Evolutionary conservation across 345 rosid genomes (phyloP).

Genomic region (Eucalyptus marginata): DNA sequence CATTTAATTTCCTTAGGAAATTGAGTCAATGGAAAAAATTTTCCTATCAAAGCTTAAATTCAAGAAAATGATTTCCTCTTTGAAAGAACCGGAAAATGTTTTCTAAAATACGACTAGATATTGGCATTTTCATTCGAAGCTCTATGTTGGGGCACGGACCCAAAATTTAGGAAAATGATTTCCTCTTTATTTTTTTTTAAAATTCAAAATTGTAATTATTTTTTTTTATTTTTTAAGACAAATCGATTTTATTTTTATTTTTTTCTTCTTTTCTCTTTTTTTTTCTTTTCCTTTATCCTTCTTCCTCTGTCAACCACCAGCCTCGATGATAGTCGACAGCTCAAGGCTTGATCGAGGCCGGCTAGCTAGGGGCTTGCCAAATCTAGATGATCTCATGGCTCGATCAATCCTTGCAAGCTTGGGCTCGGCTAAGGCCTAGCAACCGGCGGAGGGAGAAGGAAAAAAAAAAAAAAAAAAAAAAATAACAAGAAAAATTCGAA

Average conservation of each 20-base stretch:
- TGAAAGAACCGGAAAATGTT: no score
- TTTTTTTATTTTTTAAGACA: no score
- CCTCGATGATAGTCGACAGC: accelerated
- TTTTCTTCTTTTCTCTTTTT: no score
- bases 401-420: background rate
- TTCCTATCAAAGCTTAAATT: no score
- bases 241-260: accelerated
- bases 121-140: background rate
- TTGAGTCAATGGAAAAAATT: no score
- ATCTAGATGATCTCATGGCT: accelerated
- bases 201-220: no score
- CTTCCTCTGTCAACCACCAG: background rate
- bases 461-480: no score
- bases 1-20: background rate
- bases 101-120: no score
- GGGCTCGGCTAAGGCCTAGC: background rate
- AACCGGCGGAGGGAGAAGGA: accelerated
- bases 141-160: accelerated
- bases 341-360: background rate
- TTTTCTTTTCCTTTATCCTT: background rate
- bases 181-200: no score
- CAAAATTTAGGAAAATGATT: no score
- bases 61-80: no score
- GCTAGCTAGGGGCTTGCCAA: background rate
- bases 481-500: no score